Conservation (phyloP, 345 rosid species). For the Odontarrhena argentea region DNA sequence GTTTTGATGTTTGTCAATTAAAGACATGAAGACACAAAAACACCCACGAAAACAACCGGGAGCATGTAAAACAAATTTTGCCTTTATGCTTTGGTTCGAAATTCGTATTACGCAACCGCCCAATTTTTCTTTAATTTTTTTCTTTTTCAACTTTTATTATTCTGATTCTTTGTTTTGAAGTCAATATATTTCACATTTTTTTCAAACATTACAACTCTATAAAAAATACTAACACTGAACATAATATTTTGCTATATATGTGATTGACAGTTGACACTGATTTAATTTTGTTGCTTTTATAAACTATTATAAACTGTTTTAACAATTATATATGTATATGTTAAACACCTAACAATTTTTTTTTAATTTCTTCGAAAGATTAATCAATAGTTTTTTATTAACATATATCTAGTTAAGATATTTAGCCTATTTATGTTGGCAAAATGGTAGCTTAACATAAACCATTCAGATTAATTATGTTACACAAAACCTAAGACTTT, state of each 20-base stretch:
- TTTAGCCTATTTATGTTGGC: background rate
- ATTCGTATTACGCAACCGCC: slow-evolving; percentile 38
- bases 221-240: background rate
- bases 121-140: background rate
- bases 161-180: slow-evolving; percentile 12
- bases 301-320: no score
- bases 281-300: no score
- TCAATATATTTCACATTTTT: slow-evolving; percentile 13
- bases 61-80: slow-evolving; percentile 41
- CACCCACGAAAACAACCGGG: slow-evolving; percentile 13
- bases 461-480: slow-evolving; percentile 8
- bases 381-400: no score
- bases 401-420: no score
- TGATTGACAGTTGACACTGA: background rate
- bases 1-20: slow-evolving; percentile 21
- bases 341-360: no score
- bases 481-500: slow-evolving; percentile 13
- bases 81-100: slow-evolving; percentile 27
- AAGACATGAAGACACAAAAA: slow-evolving; percentile 22
- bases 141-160: no score
- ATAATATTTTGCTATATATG: background rate
- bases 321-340: no score
- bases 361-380: no score
- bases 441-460: background rate
- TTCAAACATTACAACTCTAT: background rate